Evolutionary conservation across 208 protist genomes (phyloP).

Genomic region (Crithidia brevicula): DNA sequence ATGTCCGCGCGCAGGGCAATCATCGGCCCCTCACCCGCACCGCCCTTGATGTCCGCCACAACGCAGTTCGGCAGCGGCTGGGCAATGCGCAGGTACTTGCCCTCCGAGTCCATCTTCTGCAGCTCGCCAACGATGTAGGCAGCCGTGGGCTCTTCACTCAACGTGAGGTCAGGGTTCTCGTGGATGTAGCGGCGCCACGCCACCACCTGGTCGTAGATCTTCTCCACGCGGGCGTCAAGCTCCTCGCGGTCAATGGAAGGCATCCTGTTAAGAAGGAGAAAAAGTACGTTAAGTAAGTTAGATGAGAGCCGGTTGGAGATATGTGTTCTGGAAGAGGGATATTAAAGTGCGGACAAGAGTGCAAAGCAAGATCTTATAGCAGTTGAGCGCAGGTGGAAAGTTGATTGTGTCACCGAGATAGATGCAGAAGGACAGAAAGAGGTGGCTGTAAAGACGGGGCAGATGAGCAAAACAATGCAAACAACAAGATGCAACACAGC

Average conservation of each 20-base stretch:
- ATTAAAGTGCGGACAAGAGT: too few species aligned
- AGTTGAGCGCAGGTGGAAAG: too few species aligned
- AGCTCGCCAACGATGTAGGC: conserved; percentile 58
- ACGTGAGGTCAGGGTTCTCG: conserved; percentile 46
- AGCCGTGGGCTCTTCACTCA: conserved; percentile 55
- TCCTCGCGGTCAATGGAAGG: conserved; percentile 22
- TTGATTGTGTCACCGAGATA: too few species aligned
- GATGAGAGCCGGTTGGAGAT: too few species aligned
- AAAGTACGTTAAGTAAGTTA: too few species aligned
- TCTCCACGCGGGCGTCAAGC: conserved; percentile 25
- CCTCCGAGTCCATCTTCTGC: conserved; percentile 37
- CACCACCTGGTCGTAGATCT: conserved; percentile 47
- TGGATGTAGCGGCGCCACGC: conserved; percentile 72
- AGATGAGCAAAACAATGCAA: too few species aligned
- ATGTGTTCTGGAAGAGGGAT: too few species aligned
- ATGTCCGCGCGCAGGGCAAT: conserved; percentile 67
- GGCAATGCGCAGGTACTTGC: conserved; percentile 34
- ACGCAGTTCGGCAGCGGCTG: conserved; percentile 40
- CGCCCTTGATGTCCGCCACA: conserved; percentile 51
- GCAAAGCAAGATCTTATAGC: too few species aligned
- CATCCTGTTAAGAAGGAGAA: conserved; percentile 1
- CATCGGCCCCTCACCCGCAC: conserved; percentile 38
- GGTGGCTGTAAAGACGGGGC: too few species aligned
- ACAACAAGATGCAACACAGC: too few species aligned
- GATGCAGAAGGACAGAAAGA: too few species aligned